Base-by-base conservation (phyloP, 192 early-diverging fungal genomes). In the Rhizophagus clarus region DNA sequence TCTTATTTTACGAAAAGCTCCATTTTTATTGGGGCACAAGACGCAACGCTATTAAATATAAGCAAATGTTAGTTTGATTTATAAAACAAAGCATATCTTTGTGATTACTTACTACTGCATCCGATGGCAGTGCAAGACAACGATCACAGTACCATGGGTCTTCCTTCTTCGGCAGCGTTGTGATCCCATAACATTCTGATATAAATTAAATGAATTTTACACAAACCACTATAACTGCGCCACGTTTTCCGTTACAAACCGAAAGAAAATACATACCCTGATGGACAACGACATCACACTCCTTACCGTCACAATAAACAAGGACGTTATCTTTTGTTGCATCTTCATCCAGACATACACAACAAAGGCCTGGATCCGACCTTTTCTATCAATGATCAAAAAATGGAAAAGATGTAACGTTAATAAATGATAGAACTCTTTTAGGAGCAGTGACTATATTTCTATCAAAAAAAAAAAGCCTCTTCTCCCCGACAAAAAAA, bases 341-440 rank as follows among this genome's bases (percentile, higher is more conserved):
- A 24, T 82, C 82, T 69, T 81, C 80, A 51, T 86, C 86, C 28
- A 87, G 82, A 74, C 88, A 89, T 15, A 89, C 82, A 29, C 88
- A 89, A 76, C 88, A 89, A 14, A 87, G 81, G 14, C 86, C 86
- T 4, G 88, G 88, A 81, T 89, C 88, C 31, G 87, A 80, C 22
- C 83, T 68, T 81, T 89, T 89, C 88, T 89, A 64, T 79, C 32
- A 67, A 15, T 8, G 45, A 64, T 49, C 14, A 76, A 61, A 72
- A 63, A 76, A 20, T 9, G 72, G 17, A 37, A 47, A 82, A 56
- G 45, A 80, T 42, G 14, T 24, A 14, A 29, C 14, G n/a, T 42
- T n/a, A 11, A 28, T 32, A 11, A 10, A 47, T n/a, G 32, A 24
- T 20, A 47, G n/a, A 29, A 1, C 1, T 32, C 2, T 31, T 64